Conservation (phyloP, 75 land plant species). For the Azolla pinnata region DNA sequence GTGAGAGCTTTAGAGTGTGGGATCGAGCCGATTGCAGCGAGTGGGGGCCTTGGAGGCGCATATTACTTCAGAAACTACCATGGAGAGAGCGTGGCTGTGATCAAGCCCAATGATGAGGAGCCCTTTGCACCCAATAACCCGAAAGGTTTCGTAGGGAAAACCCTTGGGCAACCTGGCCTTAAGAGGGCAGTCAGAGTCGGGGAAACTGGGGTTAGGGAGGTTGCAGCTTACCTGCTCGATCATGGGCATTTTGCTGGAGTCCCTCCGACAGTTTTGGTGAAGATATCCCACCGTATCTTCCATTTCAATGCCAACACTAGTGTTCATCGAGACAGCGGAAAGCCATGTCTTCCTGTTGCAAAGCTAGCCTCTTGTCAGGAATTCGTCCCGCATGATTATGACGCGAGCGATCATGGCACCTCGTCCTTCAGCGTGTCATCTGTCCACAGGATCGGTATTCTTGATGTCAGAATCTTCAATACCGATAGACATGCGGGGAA, state of each 20-base stretch:
- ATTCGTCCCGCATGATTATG: constrained; percentile 65
- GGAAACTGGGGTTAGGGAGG: constrained; percentile 78
- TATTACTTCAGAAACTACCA: constrained; percentile 61
- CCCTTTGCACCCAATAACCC: constrained; percentile 93
- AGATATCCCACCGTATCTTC: constrained; percentile 62
- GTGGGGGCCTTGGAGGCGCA: constrained; percentile 80
- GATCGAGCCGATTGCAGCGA: constrained; percentile 53
- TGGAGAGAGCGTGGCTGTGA: constrained; percentile 70
- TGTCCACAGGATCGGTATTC: constrained; percentile 70
- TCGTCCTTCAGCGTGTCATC: constrained; percentile 67
- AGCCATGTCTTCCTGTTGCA: constrained; percentile 20
- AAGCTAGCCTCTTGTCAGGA: constrained; percentile 82
- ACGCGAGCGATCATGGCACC: constrained; percentile 76
- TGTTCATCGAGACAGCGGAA: constrained; percentile 5
- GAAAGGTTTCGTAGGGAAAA: constrained; percentile 72
- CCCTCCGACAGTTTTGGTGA: constrained; percentile 63
- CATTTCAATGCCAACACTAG: constrained; percentile 34
- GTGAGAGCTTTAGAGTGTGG: constrained; percentile 55
- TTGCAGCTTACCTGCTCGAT: constrained; percentile 78
- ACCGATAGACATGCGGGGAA: constrained; percentile 76
- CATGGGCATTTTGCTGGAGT: constrained; percentile 69
- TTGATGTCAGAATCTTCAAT: constrained; percentile 67
- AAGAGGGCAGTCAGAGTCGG: constrained; percentile 72
- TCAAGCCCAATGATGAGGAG: constrained; percentile 88
- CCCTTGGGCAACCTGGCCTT: constrained; percentile 72